Percentiles rank a stretch among this genome's conserved stretches.
phyloP scores from a whole-genome alignment of 805 yeast genomes.

The Monosporozyma yasuniensis region DNA sequence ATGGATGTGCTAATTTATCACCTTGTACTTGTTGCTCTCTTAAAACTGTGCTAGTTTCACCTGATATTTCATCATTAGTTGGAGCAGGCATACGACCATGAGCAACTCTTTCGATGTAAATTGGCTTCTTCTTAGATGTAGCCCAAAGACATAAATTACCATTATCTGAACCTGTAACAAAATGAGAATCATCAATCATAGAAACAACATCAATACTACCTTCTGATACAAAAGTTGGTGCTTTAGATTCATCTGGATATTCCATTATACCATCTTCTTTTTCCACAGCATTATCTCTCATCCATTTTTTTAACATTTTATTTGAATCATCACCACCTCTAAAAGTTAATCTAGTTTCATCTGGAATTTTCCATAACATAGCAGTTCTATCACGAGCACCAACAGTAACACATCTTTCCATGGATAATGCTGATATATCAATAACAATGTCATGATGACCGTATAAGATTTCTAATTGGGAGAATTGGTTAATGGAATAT shows the following conservation, averaged over 20 bases:
- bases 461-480: conserved; percentile 82
- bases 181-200: conserved; percentile 87
- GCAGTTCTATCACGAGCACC: conserved; percentile 94
- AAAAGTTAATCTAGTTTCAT: conserved; percentile 87
- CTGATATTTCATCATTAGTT: conserved; percentile 46
- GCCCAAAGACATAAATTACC: conserved; percentile 91
- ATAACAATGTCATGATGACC: conserved; percentile 91
- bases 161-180: conserved; percentile 91
- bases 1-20: conserved; percentile 48
- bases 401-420: conserved; percentile 91
- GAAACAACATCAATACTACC: conserved; percentile 86
- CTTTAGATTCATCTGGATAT: conserved; percentile 25
- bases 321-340: conserved; percentile 72
- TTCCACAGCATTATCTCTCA: conserved; percentile 27
- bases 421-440: conserved; percentile 70
- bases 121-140: conserved; percentile 78
- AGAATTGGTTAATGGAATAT: conserved; percentile 72
- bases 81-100: conserved; percentile 62
- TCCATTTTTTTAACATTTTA: conserved; percentile 32
- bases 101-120: conserved; percentile 55
- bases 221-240: conserved; percentile 47
- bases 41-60: conserved; percentile 33
- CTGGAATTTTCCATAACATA: conserved; percentile 93
- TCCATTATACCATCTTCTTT: conserved; percentile 25
- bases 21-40: conserved; percentile 51